A percentile compares a stretch with the other conserved stretches of the same genome.
Evolutionary conservation across 2,329 filamentous ascomycete genomes (phyloP).

Genomic region (Endoconidiophora laricicola): DNA sequence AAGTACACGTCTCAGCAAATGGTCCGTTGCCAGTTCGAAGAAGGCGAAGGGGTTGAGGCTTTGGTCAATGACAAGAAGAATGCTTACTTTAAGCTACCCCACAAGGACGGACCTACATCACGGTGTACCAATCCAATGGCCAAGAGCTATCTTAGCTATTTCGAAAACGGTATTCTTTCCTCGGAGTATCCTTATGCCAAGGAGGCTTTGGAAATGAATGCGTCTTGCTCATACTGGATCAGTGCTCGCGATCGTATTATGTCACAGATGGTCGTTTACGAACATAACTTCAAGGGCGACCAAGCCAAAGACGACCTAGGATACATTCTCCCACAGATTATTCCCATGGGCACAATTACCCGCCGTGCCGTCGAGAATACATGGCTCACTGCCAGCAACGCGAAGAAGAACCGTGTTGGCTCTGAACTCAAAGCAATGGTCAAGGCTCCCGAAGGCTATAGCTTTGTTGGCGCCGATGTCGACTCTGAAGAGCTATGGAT

Average conservation of each 20-base stretch:
- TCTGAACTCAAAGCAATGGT: slow-evolving; percentile 97
- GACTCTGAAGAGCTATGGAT: slow-evolving; percentile 98
- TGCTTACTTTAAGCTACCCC: slow-evolving; percentile 81
- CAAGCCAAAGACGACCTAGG: slow-evolving; percentile 28
- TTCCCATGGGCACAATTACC: slow-evolving; percentile 97
- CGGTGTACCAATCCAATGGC: slow-evolving; percentile 78
- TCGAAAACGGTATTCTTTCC: slow-evolving; percentile 73
- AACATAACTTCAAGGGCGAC: slow-evolving; percentile 34
- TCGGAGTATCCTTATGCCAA: slow-evolving; percentile 85
- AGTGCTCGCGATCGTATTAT: slow-evolving; percentile 83
- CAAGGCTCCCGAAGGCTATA: slow-evolving; percentile 74
- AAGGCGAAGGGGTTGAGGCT: slow-evolving; percentile 40
- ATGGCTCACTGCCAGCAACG: slow-evolving; percentile 94
- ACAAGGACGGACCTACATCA: slow-evolving; percentile 80
- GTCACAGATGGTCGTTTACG: slow-evolving; percentile 89
- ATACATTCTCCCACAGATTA: slow-evolving; percentile 86
- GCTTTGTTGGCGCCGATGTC: slow-evolving; percentile 91
- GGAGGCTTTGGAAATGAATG: slow-evolving; percentile 94
- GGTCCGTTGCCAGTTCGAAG: slow-evolving; percentile 51
- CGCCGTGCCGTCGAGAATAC: slow-evolving; percentile 91
- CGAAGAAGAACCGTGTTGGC: slow-evolving; percentile 87
- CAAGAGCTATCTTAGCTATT: slow-evolving; percentile 79
- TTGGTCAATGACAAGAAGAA: slow-evolving; percentile 50
- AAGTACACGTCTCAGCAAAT: slow-evolving; percentile 59
- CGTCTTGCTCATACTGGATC: slow-evolving; percentile 98